These are phyloP conservation scores for Ophiostoma perfectum DNA, from an alignment of 2,329 filamentous ascomycete species.

Conservation along the genomic window DNA sequence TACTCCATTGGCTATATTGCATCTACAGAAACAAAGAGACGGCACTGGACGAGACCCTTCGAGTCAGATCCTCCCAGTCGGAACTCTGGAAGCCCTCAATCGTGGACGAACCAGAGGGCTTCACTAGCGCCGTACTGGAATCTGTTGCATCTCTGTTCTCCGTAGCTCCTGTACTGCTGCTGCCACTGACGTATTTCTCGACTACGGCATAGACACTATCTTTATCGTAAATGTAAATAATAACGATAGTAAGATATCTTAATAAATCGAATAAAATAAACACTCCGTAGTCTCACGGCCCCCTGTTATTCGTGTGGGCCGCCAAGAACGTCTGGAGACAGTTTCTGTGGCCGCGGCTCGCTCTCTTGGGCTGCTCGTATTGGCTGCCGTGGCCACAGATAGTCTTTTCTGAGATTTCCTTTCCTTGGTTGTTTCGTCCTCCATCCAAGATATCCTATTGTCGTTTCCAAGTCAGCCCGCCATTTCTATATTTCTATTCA, in stretches of 20 bases:
- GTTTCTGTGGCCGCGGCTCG: not conserved
- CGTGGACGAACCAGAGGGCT: not conserved
- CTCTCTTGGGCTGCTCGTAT: too few relatives aligned
- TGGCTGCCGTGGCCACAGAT: not conserved
- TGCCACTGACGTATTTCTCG: not conserved
- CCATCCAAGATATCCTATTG: not conserved
- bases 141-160: too few relatives aligned
- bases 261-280: not conserved
- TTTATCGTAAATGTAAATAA: not conserved
- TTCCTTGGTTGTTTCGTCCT: not conserved
- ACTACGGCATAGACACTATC: not conserved
- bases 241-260: too few relatives aligned
- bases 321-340: not conserved
- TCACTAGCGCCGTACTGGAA: not conserved
- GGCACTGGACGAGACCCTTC: not conserved
- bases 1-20: not conserved
- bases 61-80: not conserved
- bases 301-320: conserved; percentile 2
- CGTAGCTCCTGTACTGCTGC: conserved; percentile 2
- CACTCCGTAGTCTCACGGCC: not conserved
- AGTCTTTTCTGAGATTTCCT: not conserved
- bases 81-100: not conserved
- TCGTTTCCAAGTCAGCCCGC: not conserved
- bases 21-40: too few relatives aligned
- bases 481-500: not conserved